These are phyloP conservation scores for Sclerotinia nivalis DNA, from an alignment of 2,329 filamentous ascomycete species.

Conservation along the genomic window DNA sequence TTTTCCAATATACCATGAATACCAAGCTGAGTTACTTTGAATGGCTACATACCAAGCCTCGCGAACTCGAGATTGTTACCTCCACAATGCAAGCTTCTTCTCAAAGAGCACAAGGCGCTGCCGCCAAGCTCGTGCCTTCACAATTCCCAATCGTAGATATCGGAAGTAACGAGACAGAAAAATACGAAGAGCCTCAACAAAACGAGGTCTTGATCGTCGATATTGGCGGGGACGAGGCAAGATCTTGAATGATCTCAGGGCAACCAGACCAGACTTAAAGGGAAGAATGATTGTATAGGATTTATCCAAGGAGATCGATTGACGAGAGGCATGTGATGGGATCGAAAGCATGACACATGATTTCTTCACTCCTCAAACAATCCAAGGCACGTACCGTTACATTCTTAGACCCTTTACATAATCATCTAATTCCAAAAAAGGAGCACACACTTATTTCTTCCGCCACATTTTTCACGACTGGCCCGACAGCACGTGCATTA, in stretches of 20 bases:
- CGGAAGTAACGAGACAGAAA: background rate
- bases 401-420: background rate
- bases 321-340: background rate
- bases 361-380: conserved; percentile 42
- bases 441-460: conserved; percentile 41
- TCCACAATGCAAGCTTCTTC: conserved; percentile 9
- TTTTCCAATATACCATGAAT: conserved; percentile 4
- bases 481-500: conserved; percentile 37
- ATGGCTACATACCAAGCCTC: conserved; percentile 8
- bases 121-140: background rate
- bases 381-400: conserved; percentile 26
- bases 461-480: conserved; percentile 43
- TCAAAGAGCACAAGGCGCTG: background rate
- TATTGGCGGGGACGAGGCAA: conserved; percentile 24
- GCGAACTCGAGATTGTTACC: background rate
- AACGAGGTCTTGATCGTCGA: conserved; percentile 20
- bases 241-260: conserved; percentile 23
- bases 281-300: conserved; percentile 34
- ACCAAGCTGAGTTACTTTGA: conserved; percentile 5
- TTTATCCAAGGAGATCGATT: conserved; percentile 27
- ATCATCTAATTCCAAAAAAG: background rate
- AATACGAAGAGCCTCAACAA: background rate
- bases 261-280: conserved; percentile 11
- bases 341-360: conserved; percentile 36
- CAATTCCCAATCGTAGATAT: background rate